These are phyloP conservation scores for Cladophialophora psammophila DNA, from an alignment of 2,329 filamentous ascomycete genomes.

Conservation along the genomic window DNA sequence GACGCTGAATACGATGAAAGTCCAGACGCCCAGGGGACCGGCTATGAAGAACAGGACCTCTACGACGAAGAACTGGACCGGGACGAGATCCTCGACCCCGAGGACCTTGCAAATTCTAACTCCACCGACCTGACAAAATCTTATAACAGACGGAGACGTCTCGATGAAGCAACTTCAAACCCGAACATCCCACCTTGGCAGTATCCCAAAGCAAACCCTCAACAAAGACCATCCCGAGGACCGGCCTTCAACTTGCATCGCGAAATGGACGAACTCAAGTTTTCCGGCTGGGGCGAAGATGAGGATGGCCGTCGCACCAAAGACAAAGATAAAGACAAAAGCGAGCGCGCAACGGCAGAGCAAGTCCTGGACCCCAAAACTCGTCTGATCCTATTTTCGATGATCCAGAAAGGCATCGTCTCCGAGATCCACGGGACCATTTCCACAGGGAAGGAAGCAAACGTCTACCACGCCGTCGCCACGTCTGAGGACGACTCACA, in stretches of 20 bases:
- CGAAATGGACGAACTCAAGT: slow-evolving; percentile 84
- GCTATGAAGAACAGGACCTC: not conserved
- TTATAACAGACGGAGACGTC: slow-evolving; percentile 82
- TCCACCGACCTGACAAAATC: slow-evolving; percentile 78
- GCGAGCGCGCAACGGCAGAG: slow-evolving; percentile 90
- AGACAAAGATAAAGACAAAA: slow-evolving; percentile 80
- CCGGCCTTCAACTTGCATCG: slow-evolving; percentile 52
- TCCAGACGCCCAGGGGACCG: slow-evolving; percentile 58
- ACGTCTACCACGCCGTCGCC: slow-evolving; percentile 90
- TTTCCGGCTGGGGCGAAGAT: slow-evolving; percentile 64
- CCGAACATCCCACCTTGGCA: slow-evolving; percentile 61
- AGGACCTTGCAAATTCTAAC: slow-evolving; percentile 64
- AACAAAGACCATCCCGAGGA: slow-evolving; percentile 86
- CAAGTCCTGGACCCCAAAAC: slow-evolving; percentile 94
- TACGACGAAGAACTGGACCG: slow-evolving; percentile 67
- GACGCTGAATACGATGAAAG: slow-evolving; percentile 53
- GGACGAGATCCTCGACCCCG: slow-evolving; percentile 62
- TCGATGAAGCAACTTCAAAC: slow-evolving; percentile 62
- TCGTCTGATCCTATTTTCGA: slow-evolving; percentile 92
- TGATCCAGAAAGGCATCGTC: slow-evolving; percentile 90
- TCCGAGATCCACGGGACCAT: slow-evolving; percentile 94
- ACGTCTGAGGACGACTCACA: slow-evolving; percentile 62
- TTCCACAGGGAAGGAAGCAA: slow-evolving; percentile 96
- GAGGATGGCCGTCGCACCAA: slow-evolving; percentile 3
- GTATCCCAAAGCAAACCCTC: slow-evolving; percentile 75